These are phyloP conservation scores for Suhomyces tanzawaensis DNA, from an alignment of 805 yeast species.

Conservation along the genomic window DNA sequence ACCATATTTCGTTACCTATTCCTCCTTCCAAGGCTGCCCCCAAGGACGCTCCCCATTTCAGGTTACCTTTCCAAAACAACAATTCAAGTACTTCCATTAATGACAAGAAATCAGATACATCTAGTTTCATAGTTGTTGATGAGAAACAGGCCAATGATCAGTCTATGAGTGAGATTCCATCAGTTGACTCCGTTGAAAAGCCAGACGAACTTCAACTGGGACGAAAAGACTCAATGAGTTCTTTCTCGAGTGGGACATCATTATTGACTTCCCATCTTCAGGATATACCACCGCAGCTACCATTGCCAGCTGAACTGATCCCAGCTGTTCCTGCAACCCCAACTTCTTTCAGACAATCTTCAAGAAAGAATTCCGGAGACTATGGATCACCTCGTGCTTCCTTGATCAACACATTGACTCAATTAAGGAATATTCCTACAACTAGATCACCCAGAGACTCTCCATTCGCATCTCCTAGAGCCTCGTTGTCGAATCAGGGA, in stretches of 20 bases:
- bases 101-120: conserved; percentile 2
- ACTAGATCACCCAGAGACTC: conserved; percentile 37
- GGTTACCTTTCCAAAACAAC: conserved; percentile 67
- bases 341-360: conserved; percentile 28
- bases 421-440: conserved; percentile 36
- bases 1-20: conserved; percentile 17
- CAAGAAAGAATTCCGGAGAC: conserved; percentile 38
- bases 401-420: conserved; percentile 38
- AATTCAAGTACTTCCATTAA: background rate
- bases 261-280: conserved; percentile 29
- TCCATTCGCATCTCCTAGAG: conserved; percentile 47
- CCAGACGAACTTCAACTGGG: conserved; percentile 3
- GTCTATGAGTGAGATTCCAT: background rate
- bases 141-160: conserved; percentile 1
- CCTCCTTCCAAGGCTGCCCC: conserved; percentile 22
- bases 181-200: conserved; percentile 1
- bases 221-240: conserved; percentile 20
- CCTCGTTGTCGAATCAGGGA: conserved; percentile 42
- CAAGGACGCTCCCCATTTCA: conserved; percentile 53
- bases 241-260: conserved; percentile 23
- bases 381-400: conserved; percentile 40
- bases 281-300: conserved; percentile 55
- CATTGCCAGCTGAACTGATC: conserved; percentile 55
- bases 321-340: conserved; percentile 42
- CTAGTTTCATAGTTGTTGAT: background rate